Conservation (phyloP, 2,329 filamentous ascomycete species). For the Aspergillus spinulosporus region DNA sequence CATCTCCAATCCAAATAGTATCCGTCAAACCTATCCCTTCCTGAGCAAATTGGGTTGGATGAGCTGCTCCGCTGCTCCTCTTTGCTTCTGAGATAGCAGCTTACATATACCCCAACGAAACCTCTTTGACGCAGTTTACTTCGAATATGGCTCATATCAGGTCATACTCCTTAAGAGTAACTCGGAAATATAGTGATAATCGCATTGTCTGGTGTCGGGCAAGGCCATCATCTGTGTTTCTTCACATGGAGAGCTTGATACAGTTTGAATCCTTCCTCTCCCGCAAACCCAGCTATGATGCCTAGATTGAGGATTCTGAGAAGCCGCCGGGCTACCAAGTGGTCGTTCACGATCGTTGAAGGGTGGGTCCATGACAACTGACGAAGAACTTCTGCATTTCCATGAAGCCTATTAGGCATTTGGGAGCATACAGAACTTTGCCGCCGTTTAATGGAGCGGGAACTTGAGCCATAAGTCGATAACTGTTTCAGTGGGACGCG, state of each 20-base stretch:
- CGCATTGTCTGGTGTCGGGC: constrained; percentile 22
- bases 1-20: too few species aligned
- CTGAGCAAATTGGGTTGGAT: too few species aligned
- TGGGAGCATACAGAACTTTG: constrained; percentile 7
- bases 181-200: constrained; percentile 29
- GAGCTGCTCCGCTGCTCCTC: too few species aligned
- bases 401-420: neutral
- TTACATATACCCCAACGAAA: too few species aligned
- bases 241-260: constrained; percentile 23
- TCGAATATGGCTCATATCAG: constrained; percentile 21
- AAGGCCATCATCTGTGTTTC: constrained; percentile 26
- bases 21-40: too few species aligned
- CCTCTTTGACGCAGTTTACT: too few species aligned
- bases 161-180: constrained; percentile 28
- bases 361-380: constrained; percentile 11
- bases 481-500: constrained; percentile 18
- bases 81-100: too few species aligned
- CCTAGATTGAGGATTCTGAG: constrained; percentile 20
- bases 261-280: constrained; percentile 17
- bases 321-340: constrained; percentile 23
- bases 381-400: constrained; percentile 12
- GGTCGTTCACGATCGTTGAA: constrained; percentile 20
- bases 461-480: constrained; percentile 23
- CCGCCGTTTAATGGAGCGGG: constrained; percentile 11
- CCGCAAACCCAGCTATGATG: constrained; percentile 17